Evolutionary conservation across 306 rosid genomes (phyloP).

Genomic region (Amphicarpaea edgeworthii): DNA sequence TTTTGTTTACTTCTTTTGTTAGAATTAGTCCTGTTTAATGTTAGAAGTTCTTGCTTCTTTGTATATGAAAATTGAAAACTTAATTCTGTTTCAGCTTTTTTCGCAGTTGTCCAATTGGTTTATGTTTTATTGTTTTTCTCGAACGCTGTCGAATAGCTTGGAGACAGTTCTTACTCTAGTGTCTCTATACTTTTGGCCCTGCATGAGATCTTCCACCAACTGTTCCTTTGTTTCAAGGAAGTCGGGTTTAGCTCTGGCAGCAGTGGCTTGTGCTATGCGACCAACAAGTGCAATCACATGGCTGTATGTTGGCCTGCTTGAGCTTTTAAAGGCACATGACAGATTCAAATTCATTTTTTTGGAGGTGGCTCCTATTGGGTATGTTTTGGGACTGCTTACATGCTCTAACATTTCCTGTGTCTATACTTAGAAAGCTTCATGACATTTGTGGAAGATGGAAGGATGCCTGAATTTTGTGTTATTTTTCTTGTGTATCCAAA

Average conservation of each 20-base stretch:
- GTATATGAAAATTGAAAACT: constrained; percentile 47
- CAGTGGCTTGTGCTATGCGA: constrained; percentile 82
- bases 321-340: constrained; percentile 64
- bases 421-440: constrained; percentile 14
- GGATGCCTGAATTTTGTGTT: constrained; percentile 22
- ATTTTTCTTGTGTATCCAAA: constrained; percentile 25
- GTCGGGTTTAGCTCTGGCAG: constrained; percentile 79
- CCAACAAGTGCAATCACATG: constrained; percentile 91
- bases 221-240: constrained; percentile 63
- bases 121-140: constrained; percentile 78
- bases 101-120: constrained; percentile 90
- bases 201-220: constrained; percentile 63
- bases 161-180: constrained; percentile 89
- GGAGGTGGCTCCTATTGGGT: constrained; percentile 93
- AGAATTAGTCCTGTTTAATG: constrained; percentile 21
- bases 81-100: constrained; percentile 75
- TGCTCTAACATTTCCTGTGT: not conserved
- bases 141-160: constrained; percentile 87
- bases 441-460: not conserved
- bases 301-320: constrained; percentile 81
- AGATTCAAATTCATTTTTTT: constrained; percentile 65
- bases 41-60: constrained; percentile 36
- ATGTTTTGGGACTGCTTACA: constrained; percentile 51
- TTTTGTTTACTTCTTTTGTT: constrained; percentile 3
- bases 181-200: constrained; percentile 91